Base-by-base conservation (phyloP, 208 protist species). In the Trypanosoma melophagium region DNA sequence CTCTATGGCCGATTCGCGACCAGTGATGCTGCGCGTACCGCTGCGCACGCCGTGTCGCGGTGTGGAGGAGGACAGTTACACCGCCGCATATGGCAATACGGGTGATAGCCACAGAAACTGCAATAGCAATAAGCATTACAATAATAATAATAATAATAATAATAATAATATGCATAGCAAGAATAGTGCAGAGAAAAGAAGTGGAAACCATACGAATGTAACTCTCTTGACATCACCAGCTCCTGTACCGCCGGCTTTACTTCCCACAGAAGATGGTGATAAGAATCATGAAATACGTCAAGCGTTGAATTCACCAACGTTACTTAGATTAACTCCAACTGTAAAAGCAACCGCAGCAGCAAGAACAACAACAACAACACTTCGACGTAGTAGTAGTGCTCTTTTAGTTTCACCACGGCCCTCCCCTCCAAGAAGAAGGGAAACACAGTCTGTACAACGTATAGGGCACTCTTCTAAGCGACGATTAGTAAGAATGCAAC, bases 1-100 rank as follows among this genome's bases (percentile, higher is more conserved):
- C 38, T 62, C 66, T 47, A 14, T 41, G 0, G 13, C 49, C 3
- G 35, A 71, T 7, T 16, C 65, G 28, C 65, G 44, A 12, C 62
- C 62, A 22, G 51, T 67, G 31, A 59, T 67, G 51, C n/a, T 59
- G 62, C 21, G 62, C 24, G 52, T 59, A 2, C 60, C 60, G 28
- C 35, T 58, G 47, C 19, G 7, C 17, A 41, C 51, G 35, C 50
- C 51, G 35, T 25, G 19, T 16, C 9, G 24, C 19, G 13, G 31
- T 28, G 51, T 49, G 19, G 35, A 12, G 19, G 35, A 12, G 31
- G 28, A 24, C 25, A 28, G 19, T 31, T 13, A 45, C 12, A 14
- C 12, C 35, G 2, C 19, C 17, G 7, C 22, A 5, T 13, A 58
- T 42, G 60, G 24, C 38, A 19, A 16, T 28, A 49, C 13, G n/a